Percentiles rank a stretch among this genome's conserved stretches.
These are phyloP conservation scores for Cutaneotrichosporon sp. DNA, from an alignment of 1,284 basidiomycete species.

Conservation along the genomic window DNA sequence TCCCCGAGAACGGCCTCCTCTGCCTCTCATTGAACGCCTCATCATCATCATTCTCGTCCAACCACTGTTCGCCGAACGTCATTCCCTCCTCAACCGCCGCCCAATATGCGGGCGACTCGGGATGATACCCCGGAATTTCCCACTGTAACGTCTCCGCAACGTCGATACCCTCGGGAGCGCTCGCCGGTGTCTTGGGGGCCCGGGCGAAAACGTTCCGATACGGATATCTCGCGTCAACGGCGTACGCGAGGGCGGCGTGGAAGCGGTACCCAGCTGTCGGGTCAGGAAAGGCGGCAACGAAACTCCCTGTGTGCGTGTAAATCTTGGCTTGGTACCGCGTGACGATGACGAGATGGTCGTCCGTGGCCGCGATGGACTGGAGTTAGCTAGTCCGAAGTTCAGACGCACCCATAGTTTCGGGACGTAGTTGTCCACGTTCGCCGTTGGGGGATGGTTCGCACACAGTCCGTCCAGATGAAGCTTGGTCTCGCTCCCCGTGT, in stretches of 20 bases:
- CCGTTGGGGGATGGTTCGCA: no score
- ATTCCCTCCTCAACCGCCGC: background rate
- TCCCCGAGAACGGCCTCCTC: background rate
- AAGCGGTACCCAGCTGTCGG: background rate
- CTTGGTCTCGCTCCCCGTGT: background rate
- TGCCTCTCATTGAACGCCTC: background rate
- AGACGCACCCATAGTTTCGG: background rate
- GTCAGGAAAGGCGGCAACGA: slow-evolving; percentile 21
- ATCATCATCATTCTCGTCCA: background rate
- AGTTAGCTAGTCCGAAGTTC: background rate
- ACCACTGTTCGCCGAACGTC: background rate
- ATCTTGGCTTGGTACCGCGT: slow-evolving; percentile 16
- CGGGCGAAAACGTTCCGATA: background rate
- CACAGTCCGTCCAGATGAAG: background rate
- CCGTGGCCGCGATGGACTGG: slow-evolving; percentile 42
- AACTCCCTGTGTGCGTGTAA: slow-evolving; percentile 17
- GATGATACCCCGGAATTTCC: background rate
- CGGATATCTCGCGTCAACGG: background rate
- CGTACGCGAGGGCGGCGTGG: background rate
- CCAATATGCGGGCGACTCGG: background rate
- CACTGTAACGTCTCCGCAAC: background rate
- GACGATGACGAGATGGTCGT: slow-evolving; percentile 35
- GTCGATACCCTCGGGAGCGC: background rate
- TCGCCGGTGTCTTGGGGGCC: background rate
- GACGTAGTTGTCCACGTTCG: no score